These are phyloP conservation scores for Dactylellina leptospora DNA, from an alignment of 2,329 filamentous ascomycete genomes.

Conservation along the genomic window DNA sequence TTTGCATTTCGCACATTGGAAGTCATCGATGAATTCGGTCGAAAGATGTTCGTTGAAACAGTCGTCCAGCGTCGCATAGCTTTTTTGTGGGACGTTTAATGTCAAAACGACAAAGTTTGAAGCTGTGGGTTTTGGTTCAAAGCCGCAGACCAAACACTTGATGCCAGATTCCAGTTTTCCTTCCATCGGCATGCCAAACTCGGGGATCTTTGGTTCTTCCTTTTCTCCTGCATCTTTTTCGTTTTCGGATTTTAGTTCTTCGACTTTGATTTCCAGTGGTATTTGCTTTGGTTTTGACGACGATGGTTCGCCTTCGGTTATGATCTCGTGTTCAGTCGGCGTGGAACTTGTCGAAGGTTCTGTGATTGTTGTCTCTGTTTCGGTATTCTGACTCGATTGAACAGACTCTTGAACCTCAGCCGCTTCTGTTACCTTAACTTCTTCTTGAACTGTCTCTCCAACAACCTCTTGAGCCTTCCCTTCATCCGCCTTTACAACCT, in stretches of 20 bases:
- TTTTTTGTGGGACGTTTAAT: conserved; percentile 84
- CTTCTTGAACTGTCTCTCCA: background rate
- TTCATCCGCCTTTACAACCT: conserved; percentile 16
- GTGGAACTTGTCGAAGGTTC: conserved; percentile 9
- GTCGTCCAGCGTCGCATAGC: conserved; percentile 79
- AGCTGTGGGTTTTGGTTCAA: conserved; percentile 82
- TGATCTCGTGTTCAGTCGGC: conserved; percentile 24
- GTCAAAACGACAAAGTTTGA: conserved; percentile 93
- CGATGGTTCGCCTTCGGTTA: conserved; percentile 4
- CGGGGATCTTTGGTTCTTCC: conserved; percentile 55
- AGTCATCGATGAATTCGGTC: conserved; percentile 95
- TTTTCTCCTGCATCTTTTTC: conserved; percentile 7
- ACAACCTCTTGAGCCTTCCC: conserved; percentile 23
- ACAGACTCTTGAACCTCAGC: conserved; percentile 10
- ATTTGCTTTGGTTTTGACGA: conserved; percentile 36
- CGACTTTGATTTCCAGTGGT: conserved; percentile 34
- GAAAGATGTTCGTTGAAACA: conserved; percentile 96
- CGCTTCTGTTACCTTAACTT: conserved; percentile 4
- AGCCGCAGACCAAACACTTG: conserved; percentile 87
- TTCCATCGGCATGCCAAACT: conserved; percentile 84
- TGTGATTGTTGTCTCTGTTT: conserved; percentile 21
- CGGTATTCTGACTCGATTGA: conserved; percentile 13
- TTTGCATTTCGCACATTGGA: conserved; percentile 91
- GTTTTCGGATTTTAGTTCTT: conserved; percentile 13
- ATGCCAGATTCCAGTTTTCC: conserved; percentile 93